Conservation (phyloP, 1,139 yeast species). For the Candida smagusa region DNA sequence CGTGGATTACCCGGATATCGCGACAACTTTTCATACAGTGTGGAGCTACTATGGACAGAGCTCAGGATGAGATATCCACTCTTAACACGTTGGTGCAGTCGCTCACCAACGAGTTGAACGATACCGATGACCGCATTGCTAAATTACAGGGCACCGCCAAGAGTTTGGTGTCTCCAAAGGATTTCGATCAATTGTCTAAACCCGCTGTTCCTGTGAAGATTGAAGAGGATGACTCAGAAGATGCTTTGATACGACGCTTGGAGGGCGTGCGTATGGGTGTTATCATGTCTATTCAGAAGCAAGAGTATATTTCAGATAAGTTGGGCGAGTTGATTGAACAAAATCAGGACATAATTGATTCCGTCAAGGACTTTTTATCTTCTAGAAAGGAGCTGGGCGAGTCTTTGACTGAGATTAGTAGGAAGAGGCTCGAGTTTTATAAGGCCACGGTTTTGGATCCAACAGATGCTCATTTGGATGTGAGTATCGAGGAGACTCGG, state of each 20-base stretch:
- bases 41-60: slow-evolving; percentile 17
- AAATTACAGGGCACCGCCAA: slow-evolving; percentile 21
- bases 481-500: slow-evolving; percentile 8
- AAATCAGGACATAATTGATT: slow-evolving; percentile 37
- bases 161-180: slow-evolving; percentile 20
- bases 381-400: slow-evolving; percentile 17
- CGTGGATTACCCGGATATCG: slow-evolving; percentile 7
- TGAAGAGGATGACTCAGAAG: slow-evolving; percentile 7
- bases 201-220: background rate
- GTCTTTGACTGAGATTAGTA: slow-evolving; percentile 1
- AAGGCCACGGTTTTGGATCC: slow-evolving; percentile 9
- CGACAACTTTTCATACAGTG: background rate
- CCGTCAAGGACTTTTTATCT: slow-evolving; percentile 36
- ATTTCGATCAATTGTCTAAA: slow-evolving; percentile 11
- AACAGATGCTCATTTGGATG: slow-evolving; percentile 10
- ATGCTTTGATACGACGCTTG: slow-evolving; percentile 18
- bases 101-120: slow-evolving; percentile 20
- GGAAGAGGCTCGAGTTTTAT: slow-evolving; percentile 8
- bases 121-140: slow-evolving; percentile 18
- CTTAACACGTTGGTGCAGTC: slow-evolving; percentile 20
- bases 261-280: slow-evolving; percentile 35
- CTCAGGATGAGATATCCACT: slow-evolving; percentile 22
- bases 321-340: slow-evolving; percentile 34
- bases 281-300: slow-evolving; percentile 43
- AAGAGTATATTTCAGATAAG: slow-evolving; percentile 35